Evolutionary conservation across 306 rosid species (phyloP), one percentile per base, ranked within the genome.

Genomic region (Erythrophleum fordii): DNA sequence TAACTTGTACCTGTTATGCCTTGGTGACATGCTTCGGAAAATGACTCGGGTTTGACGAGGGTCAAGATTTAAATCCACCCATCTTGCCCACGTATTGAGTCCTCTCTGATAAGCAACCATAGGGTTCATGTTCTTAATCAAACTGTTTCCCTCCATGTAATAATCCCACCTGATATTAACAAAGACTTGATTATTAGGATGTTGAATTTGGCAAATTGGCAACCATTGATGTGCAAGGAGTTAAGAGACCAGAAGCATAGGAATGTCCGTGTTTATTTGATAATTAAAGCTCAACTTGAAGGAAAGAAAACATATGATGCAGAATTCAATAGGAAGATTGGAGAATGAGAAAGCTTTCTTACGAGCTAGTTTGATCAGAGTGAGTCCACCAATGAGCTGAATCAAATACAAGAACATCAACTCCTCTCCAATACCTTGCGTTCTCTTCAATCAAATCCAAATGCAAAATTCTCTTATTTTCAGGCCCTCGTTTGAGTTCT

Each of bases 351-450:
- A 81, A 72, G 23, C 56, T 59, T 52, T 55, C 95, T 94, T 93
- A 95, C 99, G 99, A 87, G 78, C 90, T 85, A 51, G 85, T 64
- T 85, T 87, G 77, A 75, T 88, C 96, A 35, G 96, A 91, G 84
- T 95, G 99, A 89, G 99, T 93, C 99, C 98, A 95, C 99, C 99
- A 93, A 84, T 95, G 98, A 25, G 99, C 99, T 59, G 99, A 95
- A 89, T 93, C 99, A 76, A 95, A 95, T 41, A 91, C 93, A 23
- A 95, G 98, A 74, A 95, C 29, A 71, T 95, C 97, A 72, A 74
- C 99, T 73, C 98, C 99, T 78, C 78, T 91, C 99, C 99, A 95
- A 79, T 90, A 91, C 91, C 82, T 90, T 17, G 96, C 97, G 81
- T 95, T 95, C 77, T 95, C 94, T 88, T 95, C 99, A 67, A 95